A percentile compares a stretch with the other conserved stretches of the same genome.
These are phyloP conservation scores for Neltuma alba DNA, from an alignment of 306 rosid genomes.

Conservation along the genomic window DNA sequence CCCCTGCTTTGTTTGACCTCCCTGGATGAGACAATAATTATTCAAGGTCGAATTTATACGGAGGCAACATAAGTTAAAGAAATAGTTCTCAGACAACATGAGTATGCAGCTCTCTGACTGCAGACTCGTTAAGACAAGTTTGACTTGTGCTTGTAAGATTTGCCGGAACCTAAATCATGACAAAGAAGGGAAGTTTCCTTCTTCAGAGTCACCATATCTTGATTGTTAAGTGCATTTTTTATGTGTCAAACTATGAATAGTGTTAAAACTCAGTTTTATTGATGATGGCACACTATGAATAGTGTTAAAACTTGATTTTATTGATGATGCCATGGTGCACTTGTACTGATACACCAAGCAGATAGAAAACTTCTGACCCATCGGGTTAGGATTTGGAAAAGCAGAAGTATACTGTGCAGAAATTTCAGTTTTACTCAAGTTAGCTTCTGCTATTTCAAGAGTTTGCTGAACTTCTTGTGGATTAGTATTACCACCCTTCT, in stretches of 20 bases:
- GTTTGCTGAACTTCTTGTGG: too few relatives aligned
- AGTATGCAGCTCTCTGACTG: background rate
- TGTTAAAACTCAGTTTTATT: background rate
- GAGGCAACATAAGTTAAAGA: slow-evolving; percentile 14
- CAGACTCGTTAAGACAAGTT: background rate
- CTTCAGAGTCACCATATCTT: background rate
- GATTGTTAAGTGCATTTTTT: background rate
- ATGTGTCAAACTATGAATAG: background rate
- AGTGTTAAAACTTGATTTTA: background rate
- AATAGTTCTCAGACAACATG: slow-evolving; percentile 24
- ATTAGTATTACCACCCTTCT: too few relatives aligned
- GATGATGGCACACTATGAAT: background rate
- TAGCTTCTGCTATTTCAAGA: too few relatives aligned
- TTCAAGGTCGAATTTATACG: background rate
- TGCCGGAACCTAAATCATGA: slow-evolving; percentile 3
- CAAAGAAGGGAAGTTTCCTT: background rate
- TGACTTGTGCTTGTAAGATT: background rate
- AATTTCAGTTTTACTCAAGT: too few relatives aligned
- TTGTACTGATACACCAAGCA: background rate
- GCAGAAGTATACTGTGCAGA: too few relatives aligned
- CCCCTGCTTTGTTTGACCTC: slow-evolving; percentile 66
- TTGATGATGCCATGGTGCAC: background rate
- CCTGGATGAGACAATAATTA: slow-evolving; percentile 44
- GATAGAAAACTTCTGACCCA: background rate
- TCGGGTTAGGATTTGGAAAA: too few relatives aligned